phyloP scores from a whole-genome alignment of 2,329 filamentous ascomycete genomes.

The Alternaria conjuncta region DNA sequence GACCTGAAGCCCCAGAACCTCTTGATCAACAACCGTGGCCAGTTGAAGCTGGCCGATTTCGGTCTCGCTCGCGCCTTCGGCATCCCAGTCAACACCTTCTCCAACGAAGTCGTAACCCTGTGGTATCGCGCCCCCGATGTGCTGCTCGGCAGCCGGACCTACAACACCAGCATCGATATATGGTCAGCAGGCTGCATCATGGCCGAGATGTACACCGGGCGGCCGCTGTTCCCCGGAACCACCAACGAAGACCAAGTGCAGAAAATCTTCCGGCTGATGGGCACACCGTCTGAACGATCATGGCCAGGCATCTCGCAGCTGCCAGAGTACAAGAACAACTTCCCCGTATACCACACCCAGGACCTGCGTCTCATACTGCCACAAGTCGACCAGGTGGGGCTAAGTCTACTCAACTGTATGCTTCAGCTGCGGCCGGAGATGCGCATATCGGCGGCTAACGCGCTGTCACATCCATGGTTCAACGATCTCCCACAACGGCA shows the following conservation, averaged over 20 bases:
- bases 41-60: slow-evolving; percentile 93
- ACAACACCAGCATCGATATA: slow-evolving; percentile 99
- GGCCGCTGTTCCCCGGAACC: slow-evolving; percentile 94
- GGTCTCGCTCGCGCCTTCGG: slow-evolving; percentile 93
- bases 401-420: slow-evolving; percentile 89
- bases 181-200: slow-evolving; percentile 99
- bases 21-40: slow-evolving; percentile 88
- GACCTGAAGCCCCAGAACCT: slow-evolving; percentile 97
- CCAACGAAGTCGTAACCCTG: slow-evolving; percentile 94
- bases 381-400: slow-evolving; percentile 84
- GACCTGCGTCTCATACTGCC: slow-evolving; percentile 86
- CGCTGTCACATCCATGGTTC: slow-evolving; percentile 93
- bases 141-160: slow-evolving; percentile 88
- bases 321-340: slow-evolving; percentile 96
- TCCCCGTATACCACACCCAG: slow-evolving; percentile 93
- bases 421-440: slow-evolving; percentile 91
- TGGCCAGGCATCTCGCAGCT: slow-evolving; percentile 96
- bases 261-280: slow-evolving; percentile 98
- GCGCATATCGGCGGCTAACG: slow-evolving; percentile 84
- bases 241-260: slow-evolving; percentile 98
- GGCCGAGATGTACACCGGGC: slow-evolving; percentile 98
- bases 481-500: slow-evolving; percentile 67
- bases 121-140: slow-evolving; percentile 99
- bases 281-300: slow-evolving; percentile 90
- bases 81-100: slow-evolving; percentile 97